phyloP scores from a whole-genome alignment of 768 basidiomycete species.

The Rhizopogon roseolus region DNA sequence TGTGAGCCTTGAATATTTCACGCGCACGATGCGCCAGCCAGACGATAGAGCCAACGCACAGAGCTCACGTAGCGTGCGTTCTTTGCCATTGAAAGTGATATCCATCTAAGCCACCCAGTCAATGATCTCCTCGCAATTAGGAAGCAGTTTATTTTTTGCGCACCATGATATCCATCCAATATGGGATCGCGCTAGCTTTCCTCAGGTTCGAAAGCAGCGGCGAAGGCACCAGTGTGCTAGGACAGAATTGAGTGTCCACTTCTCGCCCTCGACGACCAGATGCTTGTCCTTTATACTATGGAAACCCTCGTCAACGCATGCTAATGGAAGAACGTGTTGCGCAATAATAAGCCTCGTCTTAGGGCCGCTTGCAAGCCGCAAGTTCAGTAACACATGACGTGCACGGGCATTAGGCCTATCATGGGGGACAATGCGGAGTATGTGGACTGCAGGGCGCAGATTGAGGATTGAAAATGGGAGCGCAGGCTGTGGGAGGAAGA shows the following conservation, averaged over 20 bases:
- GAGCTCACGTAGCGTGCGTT: conserved; percentile 64
- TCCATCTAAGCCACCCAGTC: conserved; percentile 39
- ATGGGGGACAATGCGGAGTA: conserved; percentile 68
- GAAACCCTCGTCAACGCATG: conserved; percentile 50
- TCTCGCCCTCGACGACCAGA: no score
- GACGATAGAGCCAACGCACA: conserved; percentile 47
- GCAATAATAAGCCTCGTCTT: conserved; percentile 63
- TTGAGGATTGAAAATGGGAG: no score
- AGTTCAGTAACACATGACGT: conserved; percentile 37
- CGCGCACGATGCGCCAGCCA: conserved; percentile 58
- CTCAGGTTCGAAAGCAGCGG: conserved; percentile 73
- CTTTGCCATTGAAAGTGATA: conserved; percentile 61
- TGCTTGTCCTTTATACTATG: no score
- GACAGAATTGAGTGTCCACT: no score
- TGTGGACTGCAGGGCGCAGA: conserved; percentile 53
- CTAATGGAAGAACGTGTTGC: conserved; percentile 66
- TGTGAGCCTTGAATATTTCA: conserved; percentile 55
- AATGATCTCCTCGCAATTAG: neutral
- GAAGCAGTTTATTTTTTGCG: conserved; percentile 6
- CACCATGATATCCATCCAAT: conserved; percentile 71
- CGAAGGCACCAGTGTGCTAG: conserved; percentile 48
- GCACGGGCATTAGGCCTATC: conserved; percentile 72
- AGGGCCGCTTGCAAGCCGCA: conserved; percentile 31
- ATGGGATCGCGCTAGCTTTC: conserved; percentile 60
- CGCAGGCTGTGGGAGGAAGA: no score